Base-by-base conservation (phyloP, 345 rosid species). In the Luvunga scandens region DNA sequence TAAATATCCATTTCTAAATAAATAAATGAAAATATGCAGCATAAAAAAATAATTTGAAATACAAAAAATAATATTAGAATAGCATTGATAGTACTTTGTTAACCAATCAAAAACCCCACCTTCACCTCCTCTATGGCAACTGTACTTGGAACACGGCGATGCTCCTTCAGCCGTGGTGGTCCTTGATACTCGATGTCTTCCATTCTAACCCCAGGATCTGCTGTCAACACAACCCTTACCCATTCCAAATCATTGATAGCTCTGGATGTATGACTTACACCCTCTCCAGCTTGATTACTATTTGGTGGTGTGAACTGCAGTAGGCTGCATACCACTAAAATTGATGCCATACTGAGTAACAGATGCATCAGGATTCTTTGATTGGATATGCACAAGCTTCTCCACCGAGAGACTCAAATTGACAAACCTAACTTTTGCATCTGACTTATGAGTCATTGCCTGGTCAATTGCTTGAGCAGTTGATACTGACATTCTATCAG, bases 131-230 rank as follows among this genome's bases (percentile, higher is more conserved):
- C 99, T 33, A 97, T 89, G 76, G 99, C 99, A 82, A 97, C 86
- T 45, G 98, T 97, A 87, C 99, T 97, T 42, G 99, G 99, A 84
- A 97, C 98, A 82, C 99, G 99, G 27, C 99, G 98, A 81, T 97
- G 99, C 83, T 97, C 98, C 88, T 89, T 94, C 61, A 91, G 88
- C 81, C 92, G 91, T 56, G 88, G 83, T 64, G 69, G 86, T 69
- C 86, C 86, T 87, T 83, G 92, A 76, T 87, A 90, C 75, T 89
- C 93, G 83, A 91, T 90, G 71, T 87, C 88, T 75, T 84, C 93
- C 95, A 97, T 89, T 83, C 84, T 80, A 73, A 85, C 85, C 60
- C 93, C 93, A 69, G 93, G 88, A 82, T 97, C 98, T 48, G 98
- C 95, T 73, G 89, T 85, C 85, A 97, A 81, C 67, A 93, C 97